phyloP scores from a whole-genome alignment of 1,284 basidiomycete species.

The Leccinum subspadiceum region DNA sequence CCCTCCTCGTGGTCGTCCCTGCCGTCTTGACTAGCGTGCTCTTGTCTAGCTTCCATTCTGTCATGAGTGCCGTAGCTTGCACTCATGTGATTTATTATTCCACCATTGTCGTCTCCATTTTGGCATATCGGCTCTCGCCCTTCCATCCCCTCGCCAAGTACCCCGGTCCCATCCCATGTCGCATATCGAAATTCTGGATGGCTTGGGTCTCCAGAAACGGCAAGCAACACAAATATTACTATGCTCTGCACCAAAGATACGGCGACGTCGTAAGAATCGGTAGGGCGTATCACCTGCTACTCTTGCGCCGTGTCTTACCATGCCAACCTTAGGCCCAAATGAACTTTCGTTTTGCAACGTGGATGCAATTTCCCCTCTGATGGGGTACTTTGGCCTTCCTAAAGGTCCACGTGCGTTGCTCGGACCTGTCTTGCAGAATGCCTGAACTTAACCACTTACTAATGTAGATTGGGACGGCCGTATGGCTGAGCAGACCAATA shows the following conservation, averaged over 20 bases:
- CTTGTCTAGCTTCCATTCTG: slow-evolving; percentile 13
- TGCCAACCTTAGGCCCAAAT: slow-evolving; percentile 43
- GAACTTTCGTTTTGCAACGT: slow-evolving; percentile 47
- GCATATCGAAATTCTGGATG: slow-evolving; percentile 38
- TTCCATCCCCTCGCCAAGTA: slow-evolving; percentile 34
- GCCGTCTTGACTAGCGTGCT: slow-evolving; percentile 19
- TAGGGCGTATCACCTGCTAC: slow-evolving; percentile 9
- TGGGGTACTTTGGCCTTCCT: slow-evolving; percentile 46
- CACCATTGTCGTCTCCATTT: slow-evolving; percentile 30
- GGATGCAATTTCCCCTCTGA: slow-evolving; percentile 41
- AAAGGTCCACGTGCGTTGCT: slow-evolving; percentile 50
- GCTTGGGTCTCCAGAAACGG: slow-evolving; percentile 32
- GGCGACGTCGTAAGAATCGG: slow-evolving; percentile 39
- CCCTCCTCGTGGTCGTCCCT: slow-evolving; percentile 26
- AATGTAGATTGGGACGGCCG: slow-evolving; percentile 35
- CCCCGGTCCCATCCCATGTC: slow-evolving; percentile 34
- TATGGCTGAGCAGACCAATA: slow-evolving; percentile 27
- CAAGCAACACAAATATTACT: slow-evolving; percentile 37
- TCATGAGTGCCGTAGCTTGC: slow-evolving; percentile 12
- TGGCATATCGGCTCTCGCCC: slow-evolving; percentile 37
- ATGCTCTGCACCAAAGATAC: slow-evolving; percentile 31
- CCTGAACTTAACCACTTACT: slow-evolving; percentile 8
- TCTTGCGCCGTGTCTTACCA: slow-evolving; percentile 1
- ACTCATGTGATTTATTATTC: slow-evolving; percentile 31
- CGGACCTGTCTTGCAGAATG: neutral